Evolutionary conservation across 805 yeast species (phyloP).

Genomic region (Ogataea neopini): DNA sequence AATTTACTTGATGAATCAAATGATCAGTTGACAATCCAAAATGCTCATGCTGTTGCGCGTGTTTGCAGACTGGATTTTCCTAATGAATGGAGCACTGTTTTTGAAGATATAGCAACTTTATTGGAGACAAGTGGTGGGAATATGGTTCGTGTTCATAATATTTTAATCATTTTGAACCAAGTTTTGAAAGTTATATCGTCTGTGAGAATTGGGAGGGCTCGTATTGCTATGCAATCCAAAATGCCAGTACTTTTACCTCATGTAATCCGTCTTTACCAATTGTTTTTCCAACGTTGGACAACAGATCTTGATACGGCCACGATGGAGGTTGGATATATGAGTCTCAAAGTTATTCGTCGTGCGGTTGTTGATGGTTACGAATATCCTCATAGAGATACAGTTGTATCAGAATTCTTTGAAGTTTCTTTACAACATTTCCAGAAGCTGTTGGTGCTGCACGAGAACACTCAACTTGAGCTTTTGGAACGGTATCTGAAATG

Average conservation of each 20-base stretch:
- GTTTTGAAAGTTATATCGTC: constrained; percentile 70
- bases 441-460: constrained; percentile 53
- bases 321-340: constrained; percentile 75
- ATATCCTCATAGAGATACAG: constrained; percentile 59
- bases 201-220: constrained; percentile 81
- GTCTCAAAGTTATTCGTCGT: constrained; percentile 73
- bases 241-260: constrained; percentile 63
- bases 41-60: constrained; percentile 78
- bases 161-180: constrained; percentile 71
- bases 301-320: constrained; percentile 47
- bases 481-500: constrained; percentile 75
- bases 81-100: constrained; percentile 76
- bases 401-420: constrained; percentile 61
- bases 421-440: constrained; percentile 60
- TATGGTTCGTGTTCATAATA: constrained; percentile 58
- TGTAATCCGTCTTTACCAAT: constrained; percentile 58
- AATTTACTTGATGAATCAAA: constrained; percentile 63
- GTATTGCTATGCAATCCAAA: constrained; percentile 73
- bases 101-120: constrained; percentile 57
- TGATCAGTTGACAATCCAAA: constrained; percentile 74
- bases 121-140: constrained; percentile 49
- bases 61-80: constrained; percentile 88
- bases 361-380: constrained; percentile 76
- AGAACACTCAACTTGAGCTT: constrained; percentile 45
- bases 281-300: constrained; percentile 66